Evolutionary conservation across 345 rosid genomes (phyloP).

Genomic region (Camelina hispida): DNA sequence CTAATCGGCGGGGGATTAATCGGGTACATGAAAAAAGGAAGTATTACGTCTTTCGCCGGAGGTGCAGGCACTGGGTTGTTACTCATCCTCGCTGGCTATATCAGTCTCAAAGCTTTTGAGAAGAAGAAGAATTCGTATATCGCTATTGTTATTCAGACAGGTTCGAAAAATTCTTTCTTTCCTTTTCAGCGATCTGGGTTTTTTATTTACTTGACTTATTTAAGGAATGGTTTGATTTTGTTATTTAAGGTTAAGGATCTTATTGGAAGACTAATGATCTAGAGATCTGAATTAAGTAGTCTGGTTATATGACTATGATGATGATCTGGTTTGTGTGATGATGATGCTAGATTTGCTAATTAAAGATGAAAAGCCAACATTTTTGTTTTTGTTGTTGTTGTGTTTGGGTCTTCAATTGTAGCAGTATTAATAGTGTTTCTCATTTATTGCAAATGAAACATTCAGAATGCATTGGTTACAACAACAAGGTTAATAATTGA

Average conservation of each 20-base stretch:
- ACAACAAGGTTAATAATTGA: neutral
- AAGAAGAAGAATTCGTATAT: slow-evolving; percentile 66
- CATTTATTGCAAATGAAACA: slow-evolving; percentile 4
- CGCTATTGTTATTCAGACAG: slow-evolving; percentile 76
- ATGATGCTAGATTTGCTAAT: slow-evolving; percentile 1
- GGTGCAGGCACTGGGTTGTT: slow-evolving; percentile 78
- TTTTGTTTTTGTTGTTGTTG: slow-evolving; percentile 6
- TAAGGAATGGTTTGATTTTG: slow-evolving; percentile 2
- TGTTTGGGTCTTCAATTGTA: slow-evolving; percentile 14
- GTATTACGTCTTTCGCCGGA: slow-evolving; percentile 80
- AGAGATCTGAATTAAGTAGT: slow-evolving; percentile 9
- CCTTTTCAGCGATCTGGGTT: slow-evolving; percentile 26
- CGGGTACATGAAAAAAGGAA: slow-evolving; percentile 79
- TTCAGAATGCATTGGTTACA: too few species aligned
- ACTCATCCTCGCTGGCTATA: slow-evolving; percentile 79
- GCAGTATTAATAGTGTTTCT: slow-evolving; percentile 1
- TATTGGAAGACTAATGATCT: slow-evolving; percentile 26
- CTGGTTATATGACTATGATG: neutral
- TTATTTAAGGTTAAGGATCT: slow-evolving; percentile 3
- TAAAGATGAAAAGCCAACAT: slow-evolving; percentile 1
- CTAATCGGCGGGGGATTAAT: slow-evolving; percentile 81
- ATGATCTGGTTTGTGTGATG: slow-evolving; percentile 7
- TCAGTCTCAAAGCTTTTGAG: slow-evolving; percentile 86
- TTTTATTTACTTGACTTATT: neutral
- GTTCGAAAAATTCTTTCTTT: slow-evolving; percentile 19